phyloP scores from a whole-genome alignment of 768 basidiomycete species.

The Crassisporium funariophilum region DNA sequence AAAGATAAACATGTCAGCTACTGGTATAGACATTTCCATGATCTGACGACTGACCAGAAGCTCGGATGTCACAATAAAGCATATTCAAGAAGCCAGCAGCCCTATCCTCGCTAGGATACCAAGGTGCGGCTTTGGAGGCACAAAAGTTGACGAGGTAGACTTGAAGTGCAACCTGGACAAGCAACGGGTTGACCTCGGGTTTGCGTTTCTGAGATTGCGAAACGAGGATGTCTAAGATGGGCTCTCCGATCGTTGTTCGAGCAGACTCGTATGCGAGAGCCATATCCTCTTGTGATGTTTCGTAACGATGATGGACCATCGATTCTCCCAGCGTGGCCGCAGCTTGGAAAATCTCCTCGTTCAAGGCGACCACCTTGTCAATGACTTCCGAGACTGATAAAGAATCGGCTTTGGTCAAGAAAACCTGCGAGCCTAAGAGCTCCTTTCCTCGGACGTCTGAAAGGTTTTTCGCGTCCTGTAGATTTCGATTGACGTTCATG shows the following conservation, averaged over 20 bases:
- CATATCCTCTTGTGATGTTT: conserved; percentile 41
- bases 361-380: conserved; percentile 43
- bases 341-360: conserved; percentile 50
- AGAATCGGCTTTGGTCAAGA: conserved; percentile 43
- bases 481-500: conserved; percentile 1
- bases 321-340: conserved; percentile 49
- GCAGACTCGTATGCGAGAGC: not conserved
- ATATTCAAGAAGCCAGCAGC: conserved; percentile 3
- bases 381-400: conserved; percentile 47
- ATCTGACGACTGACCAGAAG: conserved; percentile 11
- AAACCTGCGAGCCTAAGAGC: conserved; percentile 46
- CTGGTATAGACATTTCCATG: not conserved
- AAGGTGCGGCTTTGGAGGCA: conserved; percentile 5
- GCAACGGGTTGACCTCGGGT: conserved; percentile 14
- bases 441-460: conserved; percentile 40
- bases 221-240: conserved; percentile 5
- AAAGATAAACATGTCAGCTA: not conserved
- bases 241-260: conserved; percentile 11
- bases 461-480: not conserved
- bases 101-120: conserved; percentile 13
- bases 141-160: conserved; percentile 12
- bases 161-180: conserved; percentile 19
- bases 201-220: conserved; percentile 1
- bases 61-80: conserved; percentile 17
- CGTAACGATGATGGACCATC: conserved; percentile 29